phyloP scores from a whole-genome alignment of 2,329 filamentous ascomycete genomes.

The Annulohypoxylon truncatum region DNA sequence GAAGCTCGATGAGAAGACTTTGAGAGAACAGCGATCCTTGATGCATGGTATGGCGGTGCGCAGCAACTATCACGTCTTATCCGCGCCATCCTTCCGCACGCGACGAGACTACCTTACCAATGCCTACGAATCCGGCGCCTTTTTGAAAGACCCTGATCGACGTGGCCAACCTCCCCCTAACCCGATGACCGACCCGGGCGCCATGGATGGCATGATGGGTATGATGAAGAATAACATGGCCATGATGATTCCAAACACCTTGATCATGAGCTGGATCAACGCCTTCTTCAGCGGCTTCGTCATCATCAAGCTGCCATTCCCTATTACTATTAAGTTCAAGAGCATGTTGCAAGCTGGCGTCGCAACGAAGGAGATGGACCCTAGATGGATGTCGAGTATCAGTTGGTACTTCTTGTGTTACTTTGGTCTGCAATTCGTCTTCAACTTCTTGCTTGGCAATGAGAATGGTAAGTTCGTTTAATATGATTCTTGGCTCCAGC shows the following conservation, averaged over 20 bases:
- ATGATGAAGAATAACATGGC: slow-evolving; percentile 99
- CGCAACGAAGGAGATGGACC: slow-evolving; percentile 94
- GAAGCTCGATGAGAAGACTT: slow-evolving; percentile 77
- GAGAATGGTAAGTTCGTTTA: slow-evolving; percentile 80
- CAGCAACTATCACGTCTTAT: slow-evolving; percentile 82
- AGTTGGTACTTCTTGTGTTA: slow-evolving; percentile 99
- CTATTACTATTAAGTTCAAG: slow-evolving; percentile 98
- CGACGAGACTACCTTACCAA: slow-evolving; percentile 85
- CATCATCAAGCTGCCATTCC: slow-evolving; percentile 98
- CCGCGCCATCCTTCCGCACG: slow-evolving; percentile 78
- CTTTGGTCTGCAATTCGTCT: slow-evolving; percentile 95
- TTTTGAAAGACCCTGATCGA: slow-evolving; percentile 87
- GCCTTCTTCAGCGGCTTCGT: slow-evolving; percentile 99
- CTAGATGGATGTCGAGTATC: slow-evolving; percentile 97
- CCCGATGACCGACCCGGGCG: slow-evolving; percentile 92
- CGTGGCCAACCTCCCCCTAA: slow-evolving; percentile 90
- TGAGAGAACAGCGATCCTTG: slow-evolving; percentile 88
- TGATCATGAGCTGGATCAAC: slow-evolving; percentile 99
- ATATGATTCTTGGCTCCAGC: too few species aligned
- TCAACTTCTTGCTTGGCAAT: slow-evolving; percentile 94
- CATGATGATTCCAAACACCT: slow-evolving; percentile 98
- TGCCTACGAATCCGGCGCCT: slow-evolving; percentile 86
- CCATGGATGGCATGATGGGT: slow-evolving; percentile 99
- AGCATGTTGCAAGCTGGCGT: slow-evolving; percentile 98
- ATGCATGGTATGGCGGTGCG: slow-evolving; percentile 87